Evolutionary conservation across 257 asterid genomes (phyloP).

Genomic region (Solanum bukasovii): DNA sequence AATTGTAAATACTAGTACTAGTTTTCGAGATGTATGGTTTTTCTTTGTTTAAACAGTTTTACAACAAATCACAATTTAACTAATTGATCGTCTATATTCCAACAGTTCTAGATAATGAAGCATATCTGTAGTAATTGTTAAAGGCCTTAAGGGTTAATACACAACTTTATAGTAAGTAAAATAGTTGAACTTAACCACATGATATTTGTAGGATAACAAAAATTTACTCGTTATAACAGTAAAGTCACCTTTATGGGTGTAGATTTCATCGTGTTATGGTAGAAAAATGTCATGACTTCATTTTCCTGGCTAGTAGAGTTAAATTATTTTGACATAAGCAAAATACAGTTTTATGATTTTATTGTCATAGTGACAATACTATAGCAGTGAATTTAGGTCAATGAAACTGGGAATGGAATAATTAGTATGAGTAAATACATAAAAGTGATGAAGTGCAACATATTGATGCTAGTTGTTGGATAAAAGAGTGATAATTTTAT

Average conservation of each 20-base stretch:
- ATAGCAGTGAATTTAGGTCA: not conserved
- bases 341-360: not conserved
- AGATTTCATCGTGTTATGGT: not conserved
- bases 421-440: not conserved
- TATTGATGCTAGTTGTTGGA: constrained; percentile 33
- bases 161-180: not conserved
- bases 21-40: not conserved
- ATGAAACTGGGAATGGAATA: not conserved
- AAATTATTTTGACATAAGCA: not conserved
- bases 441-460: constrained; percentile 16
- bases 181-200: not conserved
- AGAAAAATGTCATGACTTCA: not conserved
- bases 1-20: not conserved
- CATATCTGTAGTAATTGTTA: not conserved
- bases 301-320: not conserved
- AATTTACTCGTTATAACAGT: not conserved
- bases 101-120: not conserved
- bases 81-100: not conserved
- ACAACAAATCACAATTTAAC: not conserved
- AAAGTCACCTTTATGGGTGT: not conserved
- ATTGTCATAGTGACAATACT: not conserved
- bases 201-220: not conserved
- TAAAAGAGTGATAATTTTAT: not conserved
- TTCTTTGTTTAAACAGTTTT: not conserved
- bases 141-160: not conserved